Conservation (phyloP, 169 alveolate species). For the Pseudocohnilembus persalinus region DNA sequence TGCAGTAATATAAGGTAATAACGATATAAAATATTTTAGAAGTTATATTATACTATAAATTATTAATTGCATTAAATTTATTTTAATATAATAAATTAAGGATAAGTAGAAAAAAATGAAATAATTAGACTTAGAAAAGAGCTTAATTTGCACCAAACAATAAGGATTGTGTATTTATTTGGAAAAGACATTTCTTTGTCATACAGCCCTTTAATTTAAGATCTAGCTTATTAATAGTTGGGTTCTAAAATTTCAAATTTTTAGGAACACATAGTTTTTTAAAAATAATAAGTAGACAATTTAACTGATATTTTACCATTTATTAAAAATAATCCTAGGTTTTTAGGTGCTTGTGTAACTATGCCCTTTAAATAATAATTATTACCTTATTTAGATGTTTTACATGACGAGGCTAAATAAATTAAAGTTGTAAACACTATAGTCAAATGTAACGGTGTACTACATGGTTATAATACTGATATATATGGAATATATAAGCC, state of each 20-base stretch:
- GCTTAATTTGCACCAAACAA: neutral
- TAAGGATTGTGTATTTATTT: too few relatives aligned
- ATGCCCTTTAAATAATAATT: neutral
- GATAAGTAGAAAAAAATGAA: neutral
- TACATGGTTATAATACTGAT: neutral
- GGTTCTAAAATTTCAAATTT: too few relatives aligned
- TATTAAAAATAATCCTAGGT: neutral
- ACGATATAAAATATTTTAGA: too few relatives aligned
- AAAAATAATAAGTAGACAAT: neutral
- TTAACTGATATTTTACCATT: neutral
- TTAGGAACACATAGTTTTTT: neutral
- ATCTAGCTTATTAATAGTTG: neutral
- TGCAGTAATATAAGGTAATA: neutral
- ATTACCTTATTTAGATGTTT: neutral
- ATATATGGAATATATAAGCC: neutral
- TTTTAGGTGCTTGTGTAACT: neutral
- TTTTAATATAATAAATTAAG: too few relatives aligned
- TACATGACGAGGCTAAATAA: neutral
- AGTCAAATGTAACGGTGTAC: too few relatives aligned
- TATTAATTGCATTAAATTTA: too few relatives aligned
- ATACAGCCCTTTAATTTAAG: neutral
- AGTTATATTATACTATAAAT: too few relatives aligned
- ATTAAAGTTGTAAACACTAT: neutral
- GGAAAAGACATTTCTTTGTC: neutral
- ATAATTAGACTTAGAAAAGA: neutral